Conservation (phyloP, 129 eudicot genomes). For the Ambrosia trifida region DNA sequence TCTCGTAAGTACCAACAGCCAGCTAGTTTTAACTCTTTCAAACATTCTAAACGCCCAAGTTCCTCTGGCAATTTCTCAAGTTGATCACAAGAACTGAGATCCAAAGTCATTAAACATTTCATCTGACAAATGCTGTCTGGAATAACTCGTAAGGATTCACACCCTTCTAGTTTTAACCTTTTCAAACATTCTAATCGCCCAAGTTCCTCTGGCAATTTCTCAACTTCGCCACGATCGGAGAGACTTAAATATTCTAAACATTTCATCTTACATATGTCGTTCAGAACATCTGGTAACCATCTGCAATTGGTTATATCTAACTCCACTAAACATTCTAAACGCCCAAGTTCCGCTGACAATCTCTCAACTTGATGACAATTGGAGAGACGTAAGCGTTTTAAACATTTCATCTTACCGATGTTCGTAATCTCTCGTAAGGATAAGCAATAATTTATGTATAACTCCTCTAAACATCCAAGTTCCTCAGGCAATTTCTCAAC, state of each 20-base stretch:
- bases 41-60: too few relatives aligned
- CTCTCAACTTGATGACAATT: not conserved
- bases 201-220: slow-evolving; percentile 12
- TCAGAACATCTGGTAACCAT: not conserved
- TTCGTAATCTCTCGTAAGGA: not conserved
- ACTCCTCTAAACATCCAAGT: slow-evolving; percentile 2
- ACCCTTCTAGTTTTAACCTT: not conserved
- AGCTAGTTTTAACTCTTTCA: too few relatives aligned
- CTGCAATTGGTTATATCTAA: not conserved
- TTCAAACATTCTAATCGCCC: not conserved
- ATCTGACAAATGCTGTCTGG: not conserved
- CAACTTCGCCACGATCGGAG: not conserved
- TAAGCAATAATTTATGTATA: not conserved
- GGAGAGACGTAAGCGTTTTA: not conserved
- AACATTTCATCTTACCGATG: not conserved
- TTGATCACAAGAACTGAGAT: not conserved
- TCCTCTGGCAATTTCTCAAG: slow-evolving; percentile 16
- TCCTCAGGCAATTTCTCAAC: slow-evolving; percentile 6
- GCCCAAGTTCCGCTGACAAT: slow-evolving; percentile 1
- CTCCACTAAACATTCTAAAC: not conserved
- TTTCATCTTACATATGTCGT: not conserved
- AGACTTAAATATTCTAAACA: not conserved
- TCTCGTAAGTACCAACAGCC: too few relatives aligned
- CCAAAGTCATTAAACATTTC: not conserved
- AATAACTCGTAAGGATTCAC: not conserved